Conservation (phyloP, 345 rosid genomes). For the Gossypium longicalyx region DNA sequence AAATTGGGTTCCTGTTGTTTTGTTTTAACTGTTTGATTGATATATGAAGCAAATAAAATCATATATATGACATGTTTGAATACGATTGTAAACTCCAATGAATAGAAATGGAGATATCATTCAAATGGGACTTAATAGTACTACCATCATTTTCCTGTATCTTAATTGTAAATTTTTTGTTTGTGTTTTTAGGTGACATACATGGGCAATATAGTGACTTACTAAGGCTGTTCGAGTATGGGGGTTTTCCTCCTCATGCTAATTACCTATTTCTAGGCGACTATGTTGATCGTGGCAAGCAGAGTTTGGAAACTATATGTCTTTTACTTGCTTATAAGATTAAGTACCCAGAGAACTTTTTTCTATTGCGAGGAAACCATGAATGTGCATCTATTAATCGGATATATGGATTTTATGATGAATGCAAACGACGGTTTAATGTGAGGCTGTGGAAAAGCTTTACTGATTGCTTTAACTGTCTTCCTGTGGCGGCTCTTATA, state of each 20-base stretch:
- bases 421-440: slow-evolving; percentile 87
- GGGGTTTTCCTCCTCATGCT: slow-evolving; percentile 87
- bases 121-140: background rate
- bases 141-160: background rate
- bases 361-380: slow-evolving; percentile 86
- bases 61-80: background rate
- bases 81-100: background rate
- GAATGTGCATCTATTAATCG: slow-evolving; percentile 92
- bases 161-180: slow-evolving; percentile 6
- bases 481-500: slow-evolving; percentile 86
- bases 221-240: slow-evolving; percentile 89
- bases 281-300: slow-evolving; percentile 95
- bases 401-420: slow-evolving; percentile 92
- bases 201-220: slow-evolving; percentile 96
- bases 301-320: slow-evolving; percentile 91
- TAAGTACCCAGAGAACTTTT: slow-evolving; percentile 88
- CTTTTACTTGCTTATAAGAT: slow-evolving; percentile 88
- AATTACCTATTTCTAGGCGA: slow-evolving; percentile 87
- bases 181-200: slow-evolving; percentile 60
- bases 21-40: slow-evolving; percentile 14
- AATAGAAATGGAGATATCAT: background rate
- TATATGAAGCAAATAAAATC: background rate
- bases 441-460: slow-evolving; percentile 91
- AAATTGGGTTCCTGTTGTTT: background rate
- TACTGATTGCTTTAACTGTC: slow-evolving; percentile 87